Evolutionary conservation across 1,284 basidiomycete species (phyloP), one percentile per base, ranked within the genome.

Genomic region (Erythrobasidium hasegawianum): DNA sequence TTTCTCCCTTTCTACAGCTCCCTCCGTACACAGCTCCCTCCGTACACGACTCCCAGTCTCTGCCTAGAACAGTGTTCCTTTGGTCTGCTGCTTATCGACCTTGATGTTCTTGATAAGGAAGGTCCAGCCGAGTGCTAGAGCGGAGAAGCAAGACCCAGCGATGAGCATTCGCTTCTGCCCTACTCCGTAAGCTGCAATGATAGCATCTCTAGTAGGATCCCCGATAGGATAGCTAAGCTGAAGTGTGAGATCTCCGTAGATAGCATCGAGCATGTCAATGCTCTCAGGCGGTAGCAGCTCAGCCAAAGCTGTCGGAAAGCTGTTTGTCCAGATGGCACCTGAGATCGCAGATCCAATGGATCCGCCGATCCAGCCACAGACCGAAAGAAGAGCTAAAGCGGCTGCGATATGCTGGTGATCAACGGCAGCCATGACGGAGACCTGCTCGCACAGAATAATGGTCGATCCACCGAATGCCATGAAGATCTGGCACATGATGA

Each of bases 151-250:
- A 0, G 73, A 74, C 33, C 76, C 76, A 0, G 75, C 75, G 53
- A 76, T 76, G 57, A 76, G 70, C 76, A 77, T 76, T 22, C 70
- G 68, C 26, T 58, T 71, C 70, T 77, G 76, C 10, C 71, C 71
- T 18, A 69, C 71, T 3, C 70, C 75, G 41, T 77, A 77, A 4
- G 76, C 75, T 0, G 57, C 39, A n/a, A 66, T 66, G 61, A 77
- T 75, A 13, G 75, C 76, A 4, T 65, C 67, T 22, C 76, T 59
- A 5, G 71, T 74, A 0, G 70, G 52, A 50, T 68, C 62, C 24
- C 75, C 76, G 13, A 72, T 62, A 2, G 70, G 71, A 57, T 72
- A 76, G 22, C 66, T 68, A 3, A 76, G 70, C 65, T 77, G 76
- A 2, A 71, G 47, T 40, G 72, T 72, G 22, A 77, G 69, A 38